A percentile compares a stretch with the other conserved stretches of the same genome.
phyloP scores from a whole-genome alignment of 371 early-diverging fungal genomes.

The Gilbertella persicaria region DNA sequence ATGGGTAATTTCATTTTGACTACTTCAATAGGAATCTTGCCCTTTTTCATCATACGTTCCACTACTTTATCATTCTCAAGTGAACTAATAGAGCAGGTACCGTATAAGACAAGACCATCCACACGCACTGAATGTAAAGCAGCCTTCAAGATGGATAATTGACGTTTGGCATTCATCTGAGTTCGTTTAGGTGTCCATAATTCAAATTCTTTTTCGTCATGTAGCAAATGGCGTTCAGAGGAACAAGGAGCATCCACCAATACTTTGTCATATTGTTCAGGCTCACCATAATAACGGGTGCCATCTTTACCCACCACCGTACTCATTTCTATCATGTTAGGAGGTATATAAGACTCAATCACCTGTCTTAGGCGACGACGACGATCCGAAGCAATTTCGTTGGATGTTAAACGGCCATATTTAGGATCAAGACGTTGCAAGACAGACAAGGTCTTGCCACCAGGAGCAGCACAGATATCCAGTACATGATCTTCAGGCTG shows the following conservation, averaged over 20 bases:
- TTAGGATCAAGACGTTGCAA: slow-evolving; percentile 47
- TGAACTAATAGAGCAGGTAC: slow-evolving; percentile 72
- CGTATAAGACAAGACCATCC: slow-evolving; percentile 69
- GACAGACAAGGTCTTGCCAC: slow-evolving; percentile 68
- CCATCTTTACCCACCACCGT: slow-evolving; percentile 62
- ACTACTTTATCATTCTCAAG: slow-evolving; percentile 76
- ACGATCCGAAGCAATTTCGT: slow-evolving; percentile 60
- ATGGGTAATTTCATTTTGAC: slow-evolving; percentile 44
- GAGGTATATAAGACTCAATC: slow-evolving; percentile 61
- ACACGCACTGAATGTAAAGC: slow-evolving; percentile 62
- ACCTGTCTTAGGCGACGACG: slow-evolving; percentile 53
- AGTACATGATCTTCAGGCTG: slow-evolving; percentile 73
- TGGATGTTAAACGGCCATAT: slow-evolving; percentile 51
- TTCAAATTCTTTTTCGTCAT: slow-evolving; percentile 51
- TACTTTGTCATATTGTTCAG: slow-evolving; percentile 62
- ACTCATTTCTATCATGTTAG: slow-evolving; percentile 39
- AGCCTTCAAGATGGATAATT: slow-evolving; percentile 57
- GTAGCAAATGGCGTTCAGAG: slow-evolving; percentile 71
- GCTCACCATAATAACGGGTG: slow-evolving; percentile 44
- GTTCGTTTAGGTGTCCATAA: slow-evolving; percentile 57
- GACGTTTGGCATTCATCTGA: slow-evolving; percentile 52
- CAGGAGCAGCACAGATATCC: slow-evolving; percentile 82
- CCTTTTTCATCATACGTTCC: slow-evolving; percentile 41
- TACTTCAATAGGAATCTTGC: slow-evolving; percentile 44
- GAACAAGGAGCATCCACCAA: slow-evolving; percentile 83